Evolutionary conservation across 805 yeast genomes (phyloP).

Genomic region (Lachancea lanzarotensis): DNA sequence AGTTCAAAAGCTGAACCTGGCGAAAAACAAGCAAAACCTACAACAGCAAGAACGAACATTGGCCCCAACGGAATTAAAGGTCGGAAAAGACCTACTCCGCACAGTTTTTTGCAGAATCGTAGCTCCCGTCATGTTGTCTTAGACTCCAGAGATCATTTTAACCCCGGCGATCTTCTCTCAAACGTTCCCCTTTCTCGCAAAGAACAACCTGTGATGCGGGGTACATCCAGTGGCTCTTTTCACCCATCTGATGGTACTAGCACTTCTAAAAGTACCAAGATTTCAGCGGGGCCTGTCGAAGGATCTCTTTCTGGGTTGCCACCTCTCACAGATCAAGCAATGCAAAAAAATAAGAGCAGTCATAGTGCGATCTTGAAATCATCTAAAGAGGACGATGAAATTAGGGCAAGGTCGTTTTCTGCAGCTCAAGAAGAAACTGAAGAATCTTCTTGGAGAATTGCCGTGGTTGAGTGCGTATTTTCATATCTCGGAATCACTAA

Average conservation of each 20-base stretch:
- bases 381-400: conserved; percentile 5
- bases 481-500: conserved; percentile 56
- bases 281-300: not conserved
- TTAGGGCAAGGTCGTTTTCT: conserved; percentile 25
- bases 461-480: conserved; percentile 67
- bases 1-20: not conserved
- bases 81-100: conserved; percentile 1
- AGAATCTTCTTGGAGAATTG: conserved; percentile 54
- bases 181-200: conserved; percentile 63
- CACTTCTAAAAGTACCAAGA: not conserved
- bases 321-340: not conserved
- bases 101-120: conserved; percentile 3
- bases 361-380: not conserved
- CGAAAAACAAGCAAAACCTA: not conserved
- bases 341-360: not conserved
- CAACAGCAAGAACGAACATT: not conserved
- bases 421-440: conserved; percentile 66
- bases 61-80: not conserved
- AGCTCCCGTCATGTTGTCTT: conserved; percentile 46
- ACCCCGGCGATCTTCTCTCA: conserved; percentile 82
- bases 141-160: conserved; percentile 49
- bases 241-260: not conserved
- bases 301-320: not conserved
- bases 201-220: conserved; percentile 9
- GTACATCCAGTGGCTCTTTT: not conserved